These are phyloP conservation scores for Saturnispora hagleri DNA, from an alignment of 805 yeast species.

Conservation along the genomic window DNA sequence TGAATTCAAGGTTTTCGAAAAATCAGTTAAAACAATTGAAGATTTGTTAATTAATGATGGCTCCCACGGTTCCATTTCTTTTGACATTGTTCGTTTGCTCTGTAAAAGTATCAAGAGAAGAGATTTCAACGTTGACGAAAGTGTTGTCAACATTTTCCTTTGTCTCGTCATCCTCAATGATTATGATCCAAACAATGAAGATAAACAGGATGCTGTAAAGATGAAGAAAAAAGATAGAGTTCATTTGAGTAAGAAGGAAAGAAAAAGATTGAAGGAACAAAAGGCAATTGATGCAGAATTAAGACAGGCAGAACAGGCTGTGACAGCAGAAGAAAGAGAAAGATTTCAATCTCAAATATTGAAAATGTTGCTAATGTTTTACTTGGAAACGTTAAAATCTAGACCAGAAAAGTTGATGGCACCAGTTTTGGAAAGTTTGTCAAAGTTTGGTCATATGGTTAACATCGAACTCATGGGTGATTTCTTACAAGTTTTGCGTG, in stretches of 20 bases:
- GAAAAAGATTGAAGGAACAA: conserved; percentile 79
- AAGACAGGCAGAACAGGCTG: conserved; percentile 76
- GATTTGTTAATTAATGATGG: conserved; percentile 65
- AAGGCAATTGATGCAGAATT: conserved; percentile 84
- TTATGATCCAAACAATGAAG: conserved; percentile 57
- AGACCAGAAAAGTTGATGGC: conserved; percentile 65
- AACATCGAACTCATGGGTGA: conserved; percentile 91
- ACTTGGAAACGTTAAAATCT: conserved; percentile 65
- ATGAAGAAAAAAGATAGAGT: conserved; percentile 80
- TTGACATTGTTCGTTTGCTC: conserved; percentile 61
- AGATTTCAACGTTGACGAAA: conserved; percentile 73
- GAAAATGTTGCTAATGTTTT: conserved; percentile 60
- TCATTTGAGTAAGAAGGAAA: conserved; percentile 83
- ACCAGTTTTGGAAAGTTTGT: conserved; percentile 82
- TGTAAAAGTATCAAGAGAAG: conserved; percentile 65
- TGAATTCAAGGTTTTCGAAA: conserved; percentile 42
- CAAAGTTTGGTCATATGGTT: conserved; percentile 85
- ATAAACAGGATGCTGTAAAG: conserved; percentile 39
- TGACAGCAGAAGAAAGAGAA: conserved; percentile 82
- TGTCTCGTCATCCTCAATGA: conserved; percentile 59
- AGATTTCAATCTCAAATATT: conserved; percentile 76
- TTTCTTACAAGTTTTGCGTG: conserved; percentile 79
- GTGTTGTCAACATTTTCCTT: conserved; percentile 63
- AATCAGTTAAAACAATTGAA: conserved; percentile 59
- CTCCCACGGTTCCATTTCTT: conserved; percentile 69